These are phyloP conservation scores for Thelephora terrestris DNA, from an alignment of 1,284 basidiomycete genomes.

Conservation along the genomic window DNA sequence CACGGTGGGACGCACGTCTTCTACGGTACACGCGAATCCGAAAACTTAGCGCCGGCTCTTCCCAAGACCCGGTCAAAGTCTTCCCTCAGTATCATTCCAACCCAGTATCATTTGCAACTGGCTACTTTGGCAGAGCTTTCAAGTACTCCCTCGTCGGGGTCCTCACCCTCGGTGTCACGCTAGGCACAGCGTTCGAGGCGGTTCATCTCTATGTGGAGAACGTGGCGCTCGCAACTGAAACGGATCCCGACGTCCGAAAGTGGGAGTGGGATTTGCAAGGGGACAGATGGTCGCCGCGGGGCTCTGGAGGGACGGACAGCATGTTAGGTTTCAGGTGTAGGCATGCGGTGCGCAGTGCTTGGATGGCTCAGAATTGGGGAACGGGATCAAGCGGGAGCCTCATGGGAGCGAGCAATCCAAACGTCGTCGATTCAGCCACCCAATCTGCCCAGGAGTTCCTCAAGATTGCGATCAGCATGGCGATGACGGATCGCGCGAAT, in stretches of 20 bases:
- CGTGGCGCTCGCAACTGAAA: constrained; percentile 41
- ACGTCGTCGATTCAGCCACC: constrained; percentile 41
- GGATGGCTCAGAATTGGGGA: constrained; percentile 71
- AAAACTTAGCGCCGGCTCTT: neutral
- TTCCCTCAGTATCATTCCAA: constrained; percentile 27
- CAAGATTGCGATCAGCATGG: constrained; percentile 37
- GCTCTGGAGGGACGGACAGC: constrained; percentile 63
- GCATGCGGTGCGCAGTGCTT: constrained; percentile 63
- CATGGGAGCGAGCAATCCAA: constrained; percentile 29
- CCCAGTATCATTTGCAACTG: constrained; percentile 26
- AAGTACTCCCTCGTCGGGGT: constrained; percentile 30
- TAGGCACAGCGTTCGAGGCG: constrained; percentile 41
- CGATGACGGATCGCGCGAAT: constrained; percentile 26
- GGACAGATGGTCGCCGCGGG: constrained; percentile 67
- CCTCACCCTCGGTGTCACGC: constrained; percentile 29
- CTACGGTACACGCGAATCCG: constrained; percentile 5
- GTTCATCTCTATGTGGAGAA: constrained; percentile 67
- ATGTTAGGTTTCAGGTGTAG: constrained; percentile 56
- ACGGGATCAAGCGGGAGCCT: constrained; percentile 35
- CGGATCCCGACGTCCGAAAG: constrained; percentile 39
- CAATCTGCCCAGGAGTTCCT: constrained; percentile 48
- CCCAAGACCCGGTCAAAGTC: constrained; percentile 7
- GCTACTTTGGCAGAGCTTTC: constrained; percentile 29
- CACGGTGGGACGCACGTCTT: neutral
- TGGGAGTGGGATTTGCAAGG: constrained; percentile 72